Evolutionary conservation across 1,139 yeast species (phyloP), one percentile per base, ranked within the genome.

Genomic region (Sugiyamaella neomexicana): DNA sequence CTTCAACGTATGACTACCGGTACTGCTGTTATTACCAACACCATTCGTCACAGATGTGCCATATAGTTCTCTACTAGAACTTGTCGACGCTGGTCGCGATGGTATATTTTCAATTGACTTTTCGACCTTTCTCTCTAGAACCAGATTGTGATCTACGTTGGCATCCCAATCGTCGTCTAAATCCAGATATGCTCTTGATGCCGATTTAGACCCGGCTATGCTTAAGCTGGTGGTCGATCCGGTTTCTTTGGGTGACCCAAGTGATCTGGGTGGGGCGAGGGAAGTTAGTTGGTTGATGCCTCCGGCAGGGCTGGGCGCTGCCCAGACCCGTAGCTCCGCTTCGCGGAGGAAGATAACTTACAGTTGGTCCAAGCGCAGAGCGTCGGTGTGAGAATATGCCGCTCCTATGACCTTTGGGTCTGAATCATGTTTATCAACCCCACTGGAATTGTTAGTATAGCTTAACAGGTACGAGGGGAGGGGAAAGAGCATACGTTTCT

Each of bases 121-220:
- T 41, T 67, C 70, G 23, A 64, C 65, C 45, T 67, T 65, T 51
- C 55, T 68, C 57, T 51, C 72, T 60, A 69, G 73, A 65, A 73
- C 70, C 47, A 66, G 65, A 55, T 72, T 73, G 60, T 76, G 86
- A 59, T 86, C 89, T 45, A 89, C 76, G 39, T 83, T 86, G 3
- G 96, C 95, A 67, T 89, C 91, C 97, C 97, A 90, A 69, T 89
- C 97, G 64, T 87, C 96, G 67, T 89, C 97, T 49, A 83, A 70
- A 65, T 88, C 96, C 45, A 72, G 64, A 53, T 71, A 71, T 16
- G 72, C 53, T 39, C 46, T 46, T 27, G 46, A 17, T 13, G 31
- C 15, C 7, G 15, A 29, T 5, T 27, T 42, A 9, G 44, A 31
- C 20, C 39, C 39, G 12, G 27, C 12, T 10, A 15, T 38, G 27